Evolutionary conservation across 805 yeast species (phyloP).

Genomic region (Cyberlindnera americana): DNA sequence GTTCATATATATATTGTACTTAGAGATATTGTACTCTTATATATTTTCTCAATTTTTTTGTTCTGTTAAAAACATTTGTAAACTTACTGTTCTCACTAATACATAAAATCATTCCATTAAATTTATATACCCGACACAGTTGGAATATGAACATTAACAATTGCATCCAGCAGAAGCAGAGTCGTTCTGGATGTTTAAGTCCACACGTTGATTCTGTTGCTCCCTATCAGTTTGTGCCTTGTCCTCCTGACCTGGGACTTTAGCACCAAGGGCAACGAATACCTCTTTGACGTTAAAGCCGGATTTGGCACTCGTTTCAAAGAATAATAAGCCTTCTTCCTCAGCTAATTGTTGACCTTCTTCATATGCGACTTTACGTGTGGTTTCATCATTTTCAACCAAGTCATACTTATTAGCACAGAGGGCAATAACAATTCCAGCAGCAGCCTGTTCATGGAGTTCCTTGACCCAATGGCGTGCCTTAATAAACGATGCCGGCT

Average conservation of each 20-base stretch:
- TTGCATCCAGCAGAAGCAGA: slow-evolving; percentile 31
- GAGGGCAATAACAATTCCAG: slow-evolving; percentile 85
- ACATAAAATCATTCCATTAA: slow-evolving; percentile 3
- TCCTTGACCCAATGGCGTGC: slow-evolving; percentile 99
- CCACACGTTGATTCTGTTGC: slow-evolving; percentile 27
- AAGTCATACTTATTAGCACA: slow-evolving; percentile 92
- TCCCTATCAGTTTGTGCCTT: slow-evolving; percentile 21
- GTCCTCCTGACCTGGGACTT: slow-evolving; percentile 52
- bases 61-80: too few relatives aligned
- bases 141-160: slow-evolving; percentile 25
- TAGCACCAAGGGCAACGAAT: slow-evolving; percentile 82
- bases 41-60: neutral
- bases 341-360: slow-evolving; percentile 88
- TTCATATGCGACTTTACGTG: slow-evolving; percentile 75
- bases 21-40: too few relatives aligned
- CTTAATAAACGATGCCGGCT: slow-evolving; percentile 90
- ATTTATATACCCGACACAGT: neutral
- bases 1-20: too few relatives aligned
- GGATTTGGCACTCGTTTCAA: slow-evolving; percentile 93
- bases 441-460: slow-evolving; percentile 91
- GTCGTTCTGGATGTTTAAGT: slow-evolving; percentile 31
- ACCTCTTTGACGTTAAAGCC: slow-evolving; percentile 88
- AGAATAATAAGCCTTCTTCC: slow-evolving; percentile 86
- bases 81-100: too few relatives aligned
- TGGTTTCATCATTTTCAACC: slow-evolving; percentile 50